These are phyloP conservation scores for Tricholoma hemisulphureum DNA, from an alignment of 768 basidiomycete species.

Conservation along the genomic window DNA sequence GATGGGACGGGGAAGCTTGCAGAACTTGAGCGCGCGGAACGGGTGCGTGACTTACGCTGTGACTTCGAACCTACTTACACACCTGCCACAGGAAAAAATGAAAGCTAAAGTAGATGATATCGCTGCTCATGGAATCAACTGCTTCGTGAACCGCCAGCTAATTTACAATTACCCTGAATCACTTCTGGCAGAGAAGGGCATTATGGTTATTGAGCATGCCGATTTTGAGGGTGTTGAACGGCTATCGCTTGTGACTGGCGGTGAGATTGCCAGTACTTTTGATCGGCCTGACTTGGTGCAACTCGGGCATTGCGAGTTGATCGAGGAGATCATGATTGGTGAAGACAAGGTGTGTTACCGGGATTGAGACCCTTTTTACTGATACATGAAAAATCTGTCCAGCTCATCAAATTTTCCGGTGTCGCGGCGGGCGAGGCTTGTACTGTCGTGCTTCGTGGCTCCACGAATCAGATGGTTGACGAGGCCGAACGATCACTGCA, in stretches of 20 bases:
- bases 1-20: slow-evolving; percentile 96
- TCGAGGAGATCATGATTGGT: slow-evolving; percentile 99
- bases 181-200: slow-evolving; percentile 89
- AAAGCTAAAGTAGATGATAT: slow-evolving; percentile 96
- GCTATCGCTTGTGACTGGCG: slow-evolving; percentile 92
- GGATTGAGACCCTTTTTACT: neutral
- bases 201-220: slow-evolving; percentile 96
- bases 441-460: slow-evolving; percentile 95
- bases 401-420: slow-evolving; percentile 99
- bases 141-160: slow-evolving; percentile 96
- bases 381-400: neutral
- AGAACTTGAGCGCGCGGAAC: slow-evolving; percentile 95
- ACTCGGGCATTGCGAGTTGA: slow-evolving; percentile 88
- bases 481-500: slow-evolving; percentile 98
- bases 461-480: slow-evolving; percentile 98
- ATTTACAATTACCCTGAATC: slow-evolving; percentile 99
- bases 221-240: slow-evolving; percentile 99
- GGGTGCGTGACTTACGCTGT: slow-evolving; percentile 42
- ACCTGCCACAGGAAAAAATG: slow-evolving; percentile 88
- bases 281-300: slow-evolving; percentile 90
- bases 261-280: slow-evolving; percentile 96
- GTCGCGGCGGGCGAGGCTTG: slow-evolving; percentile 98
- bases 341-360: slow-evolving; percentile 82
- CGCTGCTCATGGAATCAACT: slow-evolving; percentile 91
- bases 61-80: neutral